Percentiles rank a stretch among this genome's conserved stretches.
phyloP scores from a whole-genome alignment of 345 rosid species.

The Eutrema japonicum region DNA sequence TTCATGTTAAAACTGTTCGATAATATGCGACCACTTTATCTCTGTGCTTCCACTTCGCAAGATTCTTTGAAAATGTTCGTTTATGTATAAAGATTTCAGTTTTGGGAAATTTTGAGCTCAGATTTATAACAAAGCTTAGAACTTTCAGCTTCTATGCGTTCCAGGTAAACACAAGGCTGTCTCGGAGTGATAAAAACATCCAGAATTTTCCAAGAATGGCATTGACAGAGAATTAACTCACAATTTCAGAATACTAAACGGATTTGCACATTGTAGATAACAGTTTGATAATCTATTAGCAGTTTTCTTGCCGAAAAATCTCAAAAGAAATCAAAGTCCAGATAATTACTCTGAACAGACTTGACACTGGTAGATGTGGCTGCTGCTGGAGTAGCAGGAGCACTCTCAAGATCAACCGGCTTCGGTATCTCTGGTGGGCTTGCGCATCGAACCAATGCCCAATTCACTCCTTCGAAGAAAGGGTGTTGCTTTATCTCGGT shows the following conservation, averaged over 20 bases:
- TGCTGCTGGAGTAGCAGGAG: slow-evolving; percentile 50
- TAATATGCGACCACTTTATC: not conserved
- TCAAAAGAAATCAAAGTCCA: slow-evolving; percentile 79
- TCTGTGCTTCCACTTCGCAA: slow-evolving; percentile 2
- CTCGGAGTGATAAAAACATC: not conserved
- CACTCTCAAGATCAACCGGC: slow-evolving; percentile 57
- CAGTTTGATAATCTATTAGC: slow-evolving; percentile 31
- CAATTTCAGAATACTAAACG: slow-evolving; percentile 24
- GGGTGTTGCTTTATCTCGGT: slow-evolving; percentile 80
- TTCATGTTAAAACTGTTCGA: slow-evolving; percentile 16
- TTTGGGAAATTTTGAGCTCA: not conserved
- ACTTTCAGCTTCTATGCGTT: slow-evolving; percentile 1
- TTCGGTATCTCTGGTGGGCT: slow-evolving; percentile 83
- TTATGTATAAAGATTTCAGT: not conserved
- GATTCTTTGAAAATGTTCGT: not conserved
- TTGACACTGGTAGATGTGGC: slow-evolving; percentile 55
- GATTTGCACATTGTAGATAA: slow-evolving; percentile 26
- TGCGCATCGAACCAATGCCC: slow-evolving; percentile 82
- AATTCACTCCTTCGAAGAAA: slow-evolving; percentile 83
- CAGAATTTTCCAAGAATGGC: slow-evolving; percentile 25
- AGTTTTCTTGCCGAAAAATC: slow-evolving; percentile 18
- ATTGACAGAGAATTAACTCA: slow-evolving; percentile 18
- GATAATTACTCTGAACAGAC: slow-evolving; percentile 56
- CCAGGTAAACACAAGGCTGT: not conserved
- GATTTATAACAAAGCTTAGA: not conserved